Percentiles rank a stretch among this genome's conserved stretches.
These are phyloP conservation scores for Anethum foeniculum DNA, from an alignment of 140 eudicot species.

Conservation along the genomic window DNA sequence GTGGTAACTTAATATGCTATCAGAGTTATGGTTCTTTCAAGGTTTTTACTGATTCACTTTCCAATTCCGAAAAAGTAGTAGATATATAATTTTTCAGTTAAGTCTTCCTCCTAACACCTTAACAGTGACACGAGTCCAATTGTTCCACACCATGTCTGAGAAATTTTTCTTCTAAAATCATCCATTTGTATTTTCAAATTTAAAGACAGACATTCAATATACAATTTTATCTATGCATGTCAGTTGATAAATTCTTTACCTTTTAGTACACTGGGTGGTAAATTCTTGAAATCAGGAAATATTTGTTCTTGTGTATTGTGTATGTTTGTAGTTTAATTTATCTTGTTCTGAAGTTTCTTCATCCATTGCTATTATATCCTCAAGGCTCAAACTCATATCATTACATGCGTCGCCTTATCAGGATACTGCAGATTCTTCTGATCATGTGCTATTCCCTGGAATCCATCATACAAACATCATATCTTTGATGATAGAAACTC, in stretches of 20 bases:
- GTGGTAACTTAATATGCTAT: not conserved
- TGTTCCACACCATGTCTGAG: not conserved
- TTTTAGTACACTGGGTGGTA: not conserved
- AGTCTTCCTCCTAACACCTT: not conserved
- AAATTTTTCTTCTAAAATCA: not conserved
- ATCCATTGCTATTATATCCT: not conserved
- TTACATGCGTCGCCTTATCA: not conserved
- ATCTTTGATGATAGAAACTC: not conserved
- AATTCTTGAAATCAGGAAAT: not conserved
- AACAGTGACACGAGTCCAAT: not conserved
- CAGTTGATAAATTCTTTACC: not conserved
- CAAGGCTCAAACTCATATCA: not conserved
- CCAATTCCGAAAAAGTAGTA: not conserved
- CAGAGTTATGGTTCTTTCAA: not conserved
- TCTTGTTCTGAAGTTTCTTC: not conserved
- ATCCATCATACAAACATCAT: constrained; percentile 16
- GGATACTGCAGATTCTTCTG: not conserved
- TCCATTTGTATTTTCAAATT: not conserved
- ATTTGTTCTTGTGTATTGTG: not conserved
- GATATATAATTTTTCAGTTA: not conserved
- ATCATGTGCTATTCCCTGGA: not conserved
- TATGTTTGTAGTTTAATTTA: not conserved
- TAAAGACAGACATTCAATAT: not conserved
- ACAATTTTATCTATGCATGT: too few relatives aligned
- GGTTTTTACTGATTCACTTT: not conserved